Evolutionary conservation across 257 asterid genomes (phyloP).

Genomic region (Echium plantagineum): DNA sequence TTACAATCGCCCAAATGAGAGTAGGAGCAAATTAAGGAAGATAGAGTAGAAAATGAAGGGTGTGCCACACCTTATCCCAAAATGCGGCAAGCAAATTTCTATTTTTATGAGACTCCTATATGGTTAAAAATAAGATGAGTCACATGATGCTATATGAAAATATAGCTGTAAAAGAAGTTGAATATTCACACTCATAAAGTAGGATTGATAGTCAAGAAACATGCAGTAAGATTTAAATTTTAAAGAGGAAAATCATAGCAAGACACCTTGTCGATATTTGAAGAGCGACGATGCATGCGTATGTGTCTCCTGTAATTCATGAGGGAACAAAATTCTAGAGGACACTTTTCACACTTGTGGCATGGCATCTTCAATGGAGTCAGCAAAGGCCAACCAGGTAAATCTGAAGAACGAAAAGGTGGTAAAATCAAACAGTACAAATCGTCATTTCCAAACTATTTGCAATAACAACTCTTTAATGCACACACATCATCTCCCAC

Average conservation of each 20-base stretch:
- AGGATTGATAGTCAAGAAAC: not conserved
- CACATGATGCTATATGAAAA: constrained; percentile 13
- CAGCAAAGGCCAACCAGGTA: constrained; percentile 86
- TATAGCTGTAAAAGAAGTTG: not conserved
- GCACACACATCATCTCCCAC: not conserved
- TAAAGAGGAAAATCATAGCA: not conserved
- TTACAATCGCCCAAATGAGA: constrained; percentile 2
- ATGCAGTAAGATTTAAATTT: not conserved
- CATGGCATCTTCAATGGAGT: constrained; percentile 57
- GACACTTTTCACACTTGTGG: constrained; percentile 89
- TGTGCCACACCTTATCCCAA: constrained; percentile 77
- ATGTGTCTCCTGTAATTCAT: constrained; percentile 83
- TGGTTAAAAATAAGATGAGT: not conserved
- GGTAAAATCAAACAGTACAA: constrained; percentile 6
- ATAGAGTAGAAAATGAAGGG: constrained; percentile 7
- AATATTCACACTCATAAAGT: not conserved
- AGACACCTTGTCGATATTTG: constrained; percentile 59
- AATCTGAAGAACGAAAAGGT: constrained; percentile 35
- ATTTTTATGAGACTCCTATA: constrained; percentile 55
- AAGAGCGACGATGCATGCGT: constrained; percentile 80
- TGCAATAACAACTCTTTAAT: not conserved
- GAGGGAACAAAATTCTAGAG: constrained; percentile 71
- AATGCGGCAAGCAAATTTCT: constrained; percentile 74
- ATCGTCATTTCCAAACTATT: not conserved
- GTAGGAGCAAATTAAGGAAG: not conserved